A percentile compares a stretch with the other conserved stretches of the same genome.
Conservation (phyloP, 306 rosid genomes). For the Cicer bijugum region DNA sequence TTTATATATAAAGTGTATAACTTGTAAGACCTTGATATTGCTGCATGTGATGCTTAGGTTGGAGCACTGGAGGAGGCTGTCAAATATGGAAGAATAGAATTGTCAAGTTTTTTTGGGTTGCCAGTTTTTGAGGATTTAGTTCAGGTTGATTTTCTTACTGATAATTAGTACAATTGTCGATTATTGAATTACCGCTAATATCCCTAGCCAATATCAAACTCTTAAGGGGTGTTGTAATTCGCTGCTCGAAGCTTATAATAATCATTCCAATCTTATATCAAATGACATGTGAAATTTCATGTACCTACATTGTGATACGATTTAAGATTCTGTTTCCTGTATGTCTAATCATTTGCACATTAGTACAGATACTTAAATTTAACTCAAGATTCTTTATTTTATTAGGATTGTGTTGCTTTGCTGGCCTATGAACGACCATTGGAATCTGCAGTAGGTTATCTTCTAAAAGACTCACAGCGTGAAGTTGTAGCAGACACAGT, state of each 20-base stretch:
- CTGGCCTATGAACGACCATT: constrained; percentile 84
- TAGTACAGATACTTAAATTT: constrained; percentile 17
- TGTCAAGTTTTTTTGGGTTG: constrained; percentile 70
- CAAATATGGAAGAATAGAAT: constrained; percentile 76
- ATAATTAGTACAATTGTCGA: background rate
- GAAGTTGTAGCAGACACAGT: constrained; percentile 94
- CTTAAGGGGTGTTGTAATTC: background rate
- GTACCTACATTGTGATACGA: background rate
- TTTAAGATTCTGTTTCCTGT: constrained; percentile 14
- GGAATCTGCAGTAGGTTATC: constrained; percentile 87
- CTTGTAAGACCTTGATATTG: constrained; percentile 13
- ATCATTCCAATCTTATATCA: constrained; percentile 18
- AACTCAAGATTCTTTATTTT: constrained; percentile 34
- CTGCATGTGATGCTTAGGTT: constrained; percentile 56
- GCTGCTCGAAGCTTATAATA: constrained; percentile 17
- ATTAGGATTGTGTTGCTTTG: constrained; percentile 89
- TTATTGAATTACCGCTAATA: constrained; percentile 10
- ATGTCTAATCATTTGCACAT: constrained; percentile 6
- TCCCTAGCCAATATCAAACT: background rate
- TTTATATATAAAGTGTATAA: constrained; percentile 23
- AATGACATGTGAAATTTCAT: background rate
- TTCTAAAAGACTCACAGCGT: constrained; percentile 80
- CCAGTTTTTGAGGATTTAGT: constrained; percentile 76
- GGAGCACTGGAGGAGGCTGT: constrained; percentile 93
- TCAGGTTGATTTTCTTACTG: constrained; percentile 59